Base-by-base conservation (phyloP, 345 rosid genomes). In the Triadica sebifera region DNA sequence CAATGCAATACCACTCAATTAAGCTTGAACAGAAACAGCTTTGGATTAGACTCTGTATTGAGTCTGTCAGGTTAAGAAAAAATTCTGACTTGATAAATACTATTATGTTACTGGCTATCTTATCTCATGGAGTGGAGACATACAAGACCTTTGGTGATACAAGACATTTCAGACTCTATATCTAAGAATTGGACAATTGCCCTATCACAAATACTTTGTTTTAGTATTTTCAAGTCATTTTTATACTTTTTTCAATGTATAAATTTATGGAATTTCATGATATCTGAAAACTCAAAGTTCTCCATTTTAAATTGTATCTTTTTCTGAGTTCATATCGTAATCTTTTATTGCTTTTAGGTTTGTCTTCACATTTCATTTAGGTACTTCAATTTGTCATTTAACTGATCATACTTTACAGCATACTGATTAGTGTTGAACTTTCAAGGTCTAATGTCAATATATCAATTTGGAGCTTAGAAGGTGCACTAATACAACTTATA, bases 71-170 rank as follows among this genome's bases (percentile, higher is more conserved):
- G 19, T 5, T 52, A 15, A 52, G 16, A 6, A 57, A 57, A 34
- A 37, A 61, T 12, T 61, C 65, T 34, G 37, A 61, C n/a, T 61
- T 61, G 61, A 57, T 57, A 20, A 57, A 13, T 57, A n/a, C 59
- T 55, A 43, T 43, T 43, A 10, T 52, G 15, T 52, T 16, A 17
- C 19, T 22, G 29, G 9, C 24, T 13, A 13, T 13, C 5, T 34
- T 29, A 13, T 61, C 0, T 61, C 20, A 38, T 61, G 65, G 41
- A 37, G 45, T 34, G 3, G 19, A n/a, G n/a, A n/a, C n/a, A n/a
- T 22, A 34, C 34, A 19, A 61, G 43, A 61, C 41, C 19, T 61
- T 17, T 22, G 46, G n/a, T 60, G 8, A 38, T 60, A 34, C 41
- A 60, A 29, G 34, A 29, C 34, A 29, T 29, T 29, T 29, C 34